Conservation (phyloP, 306 rosid genomes). For the Pyrus communis region DNA sequence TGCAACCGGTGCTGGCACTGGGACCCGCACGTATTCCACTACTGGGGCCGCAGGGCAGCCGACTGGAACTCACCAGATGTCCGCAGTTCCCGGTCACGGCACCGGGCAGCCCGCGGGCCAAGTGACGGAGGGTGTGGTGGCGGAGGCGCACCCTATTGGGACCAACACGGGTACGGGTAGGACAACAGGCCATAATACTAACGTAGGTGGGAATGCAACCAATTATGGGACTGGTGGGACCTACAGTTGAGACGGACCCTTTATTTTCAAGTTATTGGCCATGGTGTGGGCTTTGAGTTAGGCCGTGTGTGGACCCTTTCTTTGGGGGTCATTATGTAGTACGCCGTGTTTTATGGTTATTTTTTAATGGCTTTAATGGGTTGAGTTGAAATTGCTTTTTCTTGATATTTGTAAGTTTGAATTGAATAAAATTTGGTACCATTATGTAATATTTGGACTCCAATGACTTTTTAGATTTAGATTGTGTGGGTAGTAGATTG, state of each 20-base stretch:
- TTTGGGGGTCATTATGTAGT: not conserved
- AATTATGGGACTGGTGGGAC: slow-evolving; percentile 32
- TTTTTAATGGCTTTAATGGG: not conserved
- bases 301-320: not conserved
- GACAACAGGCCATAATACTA: slow-evolving; percentile 17
- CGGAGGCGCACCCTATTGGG: slow-evolving; percentile 28
- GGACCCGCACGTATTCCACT: slow-evolving; percentile 18
- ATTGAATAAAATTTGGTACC: not conserved
- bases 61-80: slow-evolving; percentile 33
- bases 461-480: not conserved
- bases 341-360: not conserved
- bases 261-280: not conserved
- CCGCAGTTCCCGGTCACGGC: slow-evolving; percentile 27
- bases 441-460: not conserved
- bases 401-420: not conserved
- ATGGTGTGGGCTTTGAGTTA: not conserved
- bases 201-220: slow-evolving; percentile 4
- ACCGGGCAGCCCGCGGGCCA: slow-evolving; percentile 30
- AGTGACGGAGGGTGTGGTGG: slow-evolving; percentile 22
- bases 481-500: not conserved
- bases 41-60: slow-evolving; percentile 28
- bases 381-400: not conserved
- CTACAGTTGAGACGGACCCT: slow-evolving; percentile 7
- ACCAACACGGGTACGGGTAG: slow-evolving; percentile 18
- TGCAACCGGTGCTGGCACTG: not conserved